Percentiles rank a stretch among this genome's conserved stretches.
These are phyloP conservation scores for Catharanthus roseus DNA, from an alignment of 257 asterid species.

Conservation along the genomic window DNA sequence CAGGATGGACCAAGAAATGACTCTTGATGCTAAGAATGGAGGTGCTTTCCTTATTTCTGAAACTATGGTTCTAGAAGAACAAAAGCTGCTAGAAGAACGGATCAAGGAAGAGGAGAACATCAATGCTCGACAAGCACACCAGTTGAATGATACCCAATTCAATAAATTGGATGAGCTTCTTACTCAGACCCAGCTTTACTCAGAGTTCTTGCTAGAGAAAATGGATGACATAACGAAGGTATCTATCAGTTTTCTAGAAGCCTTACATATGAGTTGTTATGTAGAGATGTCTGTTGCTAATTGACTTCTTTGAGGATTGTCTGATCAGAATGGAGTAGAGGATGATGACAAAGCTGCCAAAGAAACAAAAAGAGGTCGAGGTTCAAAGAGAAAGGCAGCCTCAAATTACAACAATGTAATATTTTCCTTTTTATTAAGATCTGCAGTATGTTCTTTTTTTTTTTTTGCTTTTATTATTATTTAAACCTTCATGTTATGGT, in stretches of 20 bases:
- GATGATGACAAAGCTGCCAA: conserved; percentile 35
- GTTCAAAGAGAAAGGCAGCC: conserved; percentile 66
- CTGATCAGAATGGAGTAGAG: conserved; percentile 44
- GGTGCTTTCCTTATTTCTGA: conserved; percentile 38
- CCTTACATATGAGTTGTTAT: conserved; percentile 2
- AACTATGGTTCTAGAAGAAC: conserved; percentile 58
- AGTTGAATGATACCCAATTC: conserved; percentile 61
- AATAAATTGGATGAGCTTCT: conserved; percentile 87
- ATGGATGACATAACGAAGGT: conserved; percentile 89
- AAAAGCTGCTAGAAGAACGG: conserved; percentile 44
- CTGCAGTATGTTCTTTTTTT: neutral
- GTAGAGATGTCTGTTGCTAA: conserved; percentile 10
- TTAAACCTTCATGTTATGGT: neutral
- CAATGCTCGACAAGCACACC: conserved; percentile 37
- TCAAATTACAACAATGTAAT: conserved; percentile 56
- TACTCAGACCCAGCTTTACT: conserved; percentile 82
- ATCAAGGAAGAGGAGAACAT: conserved; percentile 41
- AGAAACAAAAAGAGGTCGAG: conserved; percentile 57
- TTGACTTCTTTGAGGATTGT: conserved; percentile 11
- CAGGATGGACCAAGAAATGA: conserved; percentile 37
- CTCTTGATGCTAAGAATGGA: conserved; percentile 27
- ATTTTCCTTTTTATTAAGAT: neutral
- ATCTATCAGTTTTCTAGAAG: conserved; percentile 11
- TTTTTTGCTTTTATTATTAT: neutral
- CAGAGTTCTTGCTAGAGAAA: conserved; percentile 90